A percentile compares a stretch with the other conserved stretches of the same genome.
Evolutionary conservation across 192 early-diverging fungal genomes (phyloP).

Genomic region (Podila verticillata): DNA sequence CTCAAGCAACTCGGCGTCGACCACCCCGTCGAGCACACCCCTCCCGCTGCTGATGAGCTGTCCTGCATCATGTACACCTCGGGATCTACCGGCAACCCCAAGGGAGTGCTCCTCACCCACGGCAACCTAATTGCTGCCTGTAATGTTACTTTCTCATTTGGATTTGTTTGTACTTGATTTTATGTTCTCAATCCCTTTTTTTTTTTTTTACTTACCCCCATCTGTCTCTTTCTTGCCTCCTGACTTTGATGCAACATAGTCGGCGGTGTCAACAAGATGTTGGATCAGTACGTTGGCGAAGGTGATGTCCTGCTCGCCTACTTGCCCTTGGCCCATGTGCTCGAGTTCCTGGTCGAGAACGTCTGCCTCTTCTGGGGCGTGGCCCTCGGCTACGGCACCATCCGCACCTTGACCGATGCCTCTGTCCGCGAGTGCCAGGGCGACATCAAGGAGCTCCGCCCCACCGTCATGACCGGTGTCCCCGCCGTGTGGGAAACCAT

Average conservation of each 20-base stretch:
- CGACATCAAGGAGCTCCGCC: constrained; percentile 76
- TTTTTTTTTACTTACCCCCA: neutral
- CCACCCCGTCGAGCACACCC: constrained; percentile 61
- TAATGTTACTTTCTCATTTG: constrained; percentile 9
- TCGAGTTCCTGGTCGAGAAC: constrained; percentile 85
- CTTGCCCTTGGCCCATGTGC: constrained; percentile 87
- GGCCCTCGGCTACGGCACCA: constrained; percentile 67
- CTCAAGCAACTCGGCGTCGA: constrained; percentile 68
- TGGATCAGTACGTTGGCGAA: constrained; percentile 51
- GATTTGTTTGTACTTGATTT: neutral
- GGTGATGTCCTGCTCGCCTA: constrained; percentile 76
- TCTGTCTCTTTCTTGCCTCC: no score
- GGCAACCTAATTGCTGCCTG: constrained; percentile 78
- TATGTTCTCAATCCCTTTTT: neutral
- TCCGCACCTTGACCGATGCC: constrained; percentile 73
- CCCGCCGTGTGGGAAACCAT: constrained; percentile 89
- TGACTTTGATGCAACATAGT: constrained; percentile 37
- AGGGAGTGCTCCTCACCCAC: constrained; percentile 88
- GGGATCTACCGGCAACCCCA: constrained; percentile 89
- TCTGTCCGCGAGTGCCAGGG: constrained; percentile 71
- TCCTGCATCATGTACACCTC: constrained; percentile 89
- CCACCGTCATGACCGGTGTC: constrained; percentile 81
- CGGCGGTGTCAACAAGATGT: constrained; percentile 59
- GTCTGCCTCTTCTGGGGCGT: constrained; percentile 69
- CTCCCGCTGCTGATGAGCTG: constrained; percentile 72